Percentiles rank a stretch among this genome's conserved stretches.
phyloP scores from a whole-genome alignment of 2,329 filamentous ascomycete species.

The Cladobotryum mycophilum region DNA sequence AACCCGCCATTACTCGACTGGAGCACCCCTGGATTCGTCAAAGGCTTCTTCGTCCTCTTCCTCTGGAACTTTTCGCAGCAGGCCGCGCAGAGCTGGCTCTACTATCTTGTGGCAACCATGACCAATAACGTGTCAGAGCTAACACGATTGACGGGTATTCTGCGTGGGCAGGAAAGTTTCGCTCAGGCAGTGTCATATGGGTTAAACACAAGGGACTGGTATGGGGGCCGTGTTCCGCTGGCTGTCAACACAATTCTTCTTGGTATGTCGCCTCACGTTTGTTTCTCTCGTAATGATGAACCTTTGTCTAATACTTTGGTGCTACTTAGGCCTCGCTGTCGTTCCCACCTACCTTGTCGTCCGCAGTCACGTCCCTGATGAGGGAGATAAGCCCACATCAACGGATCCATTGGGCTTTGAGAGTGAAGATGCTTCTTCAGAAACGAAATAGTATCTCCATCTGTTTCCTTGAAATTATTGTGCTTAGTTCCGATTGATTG shows the following conservation, averaged over 20 bases:
- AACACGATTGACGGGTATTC: constrained; percentile 32
- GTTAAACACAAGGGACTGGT: constrained; percentile 32
- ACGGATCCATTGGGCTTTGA: no score
- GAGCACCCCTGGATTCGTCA: constrained; percentile 35
- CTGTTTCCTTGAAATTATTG: no score
- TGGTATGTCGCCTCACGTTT: constrained; percentile 19
- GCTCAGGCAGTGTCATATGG: constrained; percentile 34
- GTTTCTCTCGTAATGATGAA: background rate
- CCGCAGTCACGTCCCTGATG: background rate
- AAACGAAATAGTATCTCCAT: no score
- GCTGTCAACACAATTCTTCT: constrained; percentile 34
- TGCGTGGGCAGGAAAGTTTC: constrained; percentile 37
- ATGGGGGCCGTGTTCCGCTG: constrained; percentile 32
- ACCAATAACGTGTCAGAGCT: constrained; percentile 51
- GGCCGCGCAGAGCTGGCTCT: constrained; percentile 49
- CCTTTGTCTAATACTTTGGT: background rate
- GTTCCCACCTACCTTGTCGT: constrained; percentile 3
- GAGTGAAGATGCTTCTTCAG: no score
- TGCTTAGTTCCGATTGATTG: no score
- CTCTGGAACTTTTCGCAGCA: constrained; percentile 47
- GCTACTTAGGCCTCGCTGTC: background rate
- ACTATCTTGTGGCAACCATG: constrained; percentile 48
- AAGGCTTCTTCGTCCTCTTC: constrained; percentile 42
- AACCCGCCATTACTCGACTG: constrained; percentile 35
- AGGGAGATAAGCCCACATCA: background rate